Evolutionary conservation across 2,329 filamentous ascomycete species (phyloP).

Genomic region (Colletotrichum melonis): DNA sequence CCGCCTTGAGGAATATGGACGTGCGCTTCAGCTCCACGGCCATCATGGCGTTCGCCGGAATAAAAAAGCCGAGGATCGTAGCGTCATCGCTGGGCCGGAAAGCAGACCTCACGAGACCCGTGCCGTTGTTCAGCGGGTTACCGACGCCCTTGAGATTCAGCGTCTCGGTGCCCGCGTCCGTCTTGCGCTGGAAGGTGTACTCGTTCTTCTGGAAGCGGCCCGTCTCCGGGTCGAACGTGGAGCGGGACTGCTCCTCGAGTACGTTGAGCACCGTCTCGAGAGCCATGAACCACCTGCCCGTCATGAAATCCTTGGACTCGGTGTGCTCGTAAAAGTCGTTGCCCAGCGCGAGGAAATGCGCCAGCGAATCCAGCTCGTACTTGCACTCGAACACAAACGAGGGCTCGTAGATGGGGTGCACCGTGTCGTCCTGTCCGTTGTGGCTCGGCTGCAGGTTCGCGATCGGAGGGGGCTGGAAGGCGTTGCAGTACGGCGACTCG

Average conservation of each 20-base stretch:
- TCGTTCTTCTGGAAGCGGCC: constrained; percentile 75
- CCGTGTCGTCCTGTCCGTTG: constrained; percentile 85
- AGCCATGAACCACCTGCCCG: constrained; percentile 80
- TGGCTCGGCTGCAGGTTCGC: constrained; percentile 77
- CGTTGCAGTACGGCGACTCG: constrained; percentile 95
- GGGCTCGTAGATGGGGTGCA: constrained; percentile 89
- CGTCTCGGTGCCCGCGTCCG: constrained; percentile 88
- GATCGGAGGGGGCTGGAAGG: constrained; percentile 93
- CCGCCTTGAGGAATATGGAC: constrained; percentile 73
- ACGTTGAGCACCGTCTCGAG: constrained; percentile 79
- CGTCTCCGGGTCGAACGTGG: constrained; percentile 80
- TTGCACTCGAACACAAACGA: constrained; percentile 96
- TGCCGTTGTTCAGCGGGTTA: constrained; percentile 89
- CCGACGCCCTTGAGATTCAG: constrained; percentile 84
- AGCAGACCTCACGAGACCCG: constrained; percentile 88
- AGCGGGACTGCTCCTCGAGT: constrained; percentile 80
- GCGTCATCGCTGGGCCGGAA: constrained; percentile 97
- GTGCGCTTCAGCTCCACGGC: constrained; percentile 85
- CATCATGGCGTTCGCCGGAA: constrained; percentile 97
- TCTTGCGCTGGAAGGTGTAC: constrained; percentile 89
- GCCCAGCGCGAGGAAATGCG: constrained; percentile 85
- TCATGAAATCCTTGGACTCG: constrained; percentile 81
- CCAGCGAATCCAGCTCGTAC: constrained; percentile 96
- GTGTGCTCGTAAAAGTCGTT: constrained; percentile 91
- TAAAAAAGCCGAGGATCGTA: constrained; percentile 93